These are phyloP conservation scores for Albifimbria verrucaria DNA, from an alignment of 2,329 filamentous ascomycete genomes.

Conservation along the genomic window DNA sequence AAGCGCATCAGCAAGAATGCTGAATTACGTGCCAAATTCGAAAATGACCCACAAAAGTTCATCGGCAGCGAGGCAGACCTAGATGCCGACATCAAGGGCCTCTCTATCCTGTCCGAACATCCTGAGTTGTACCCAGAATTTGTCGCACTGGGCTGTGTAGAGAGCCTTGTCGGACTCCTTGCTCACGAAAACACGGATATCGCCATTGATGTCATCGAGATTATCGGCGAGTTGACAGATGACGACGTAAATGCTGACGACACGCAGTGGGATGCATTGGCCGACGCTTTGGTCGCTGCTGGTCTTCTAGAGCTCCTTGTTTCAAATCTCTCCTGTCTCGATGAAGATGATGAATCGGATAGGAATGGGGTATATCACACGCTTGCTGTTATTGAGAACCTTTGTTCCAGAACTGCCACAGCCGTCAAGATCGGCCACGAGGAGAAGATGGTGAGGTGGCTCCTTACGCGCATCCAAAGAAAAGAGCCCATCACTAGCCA, in stretches of 20 bases:
- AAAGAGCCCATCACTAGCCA: conserved; percentile 70
- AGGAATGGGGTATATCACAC: conserved; percentile 84
- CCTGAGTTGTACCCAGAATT: conserved; percentile 80
- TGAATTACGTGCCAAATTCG: conserved; percentile 81
- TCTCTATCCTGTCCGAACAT: conserved; percentile 86
- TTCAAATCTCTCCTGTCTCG: conserved; percentile 74
- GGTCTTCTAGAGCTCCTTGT: conserved; percentile 72
- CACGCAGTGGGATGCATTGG: conserved; percentile 75
- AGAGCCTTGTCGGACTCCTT: conserved; percentile 73
- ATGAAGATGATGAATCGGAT: conserved; percentile 71
- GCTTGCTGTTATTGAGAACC: conserved; percentile 77
- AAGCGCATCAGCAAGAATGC: conserved; percentile 89
- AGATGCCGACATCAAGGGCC: conserved; percentile 79
- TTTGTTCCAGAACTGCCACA: conserved; percentile 67
- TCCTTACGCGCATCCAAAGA: conserved; percentile 69
- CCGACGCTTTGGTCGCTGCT: conserved; percentile 62
- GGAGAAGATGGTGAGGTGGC: conserved; percentile 68
- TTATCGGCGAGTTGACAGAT: conserved; percentile 86
- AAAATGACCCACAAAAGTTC: conserved; percentile 76
- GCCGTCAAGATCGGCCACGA: conserved; percentile 71
- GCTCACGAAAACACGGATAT: conserved; percentile 98
- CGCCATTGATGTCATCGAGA: conserved; percentile 85
- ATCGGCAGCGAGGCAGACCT: conserved; percentile 85
- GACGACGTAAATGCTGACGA: conserved; percentile 84
- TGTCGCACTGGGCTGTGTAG: conserved; percentile 68